Evolutionary conservation across 2,329 filamentous ascomycete species (phyloP).

Genomic region (Pseudogymnoascus sp.): DNA sequence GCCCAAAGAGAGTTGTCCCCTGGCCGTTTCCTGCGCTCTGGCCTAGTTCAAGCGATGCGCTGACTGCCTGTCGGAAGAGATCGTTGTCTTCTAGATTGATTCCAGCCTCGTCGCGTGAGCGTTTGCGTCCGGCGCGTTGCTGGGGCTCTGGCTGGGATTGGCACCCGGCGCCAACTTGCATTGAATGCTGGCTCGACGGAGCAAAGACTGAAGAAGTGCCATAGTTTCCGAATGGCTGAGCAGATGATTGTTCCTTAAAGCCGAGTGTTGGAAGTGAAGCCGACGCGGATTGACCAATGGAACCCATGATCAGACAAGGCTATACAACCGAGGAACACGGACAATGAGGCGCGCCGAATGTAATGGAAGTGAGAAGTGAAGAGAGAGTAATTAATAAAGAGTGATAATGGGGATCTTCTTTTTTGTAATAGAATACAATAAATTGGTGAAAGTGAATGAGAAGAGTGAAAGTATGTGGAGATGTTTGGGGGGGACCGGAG

Average conservation of each 20-base stretch:
- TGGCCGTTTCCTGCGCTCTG: slow-evolving; percentile 61
- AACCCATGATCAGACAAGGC: slow-evolving; percentile 7
- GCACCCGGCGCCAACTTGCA: slow-evolving; percentile 1
- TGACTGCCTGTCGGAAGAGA: slow-evolving; percentile 31
- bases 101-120: slow-evolving; percentile 64
- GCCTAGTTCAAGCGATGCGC: slow-evolving; percentile 44
- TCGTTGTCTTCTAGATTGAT: slow-evolving; percentile 54
- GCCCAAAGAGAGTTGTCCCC: slow-evolving; percentile 66
- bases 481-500: background rate
- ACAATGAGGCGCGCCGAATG: background rate
- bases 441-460: background rate
- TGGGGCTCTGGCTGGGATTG: slow-evolving; percentile 17
- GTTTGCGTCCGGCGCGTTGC: slow-evolving; percentile 57
- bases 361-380: slow-evolving; percentile 4
- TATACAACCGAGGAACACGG: slow-evolving; percentile 6
- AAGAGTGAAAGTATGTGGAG: background rate
- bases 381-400: background rate
- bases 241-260: background rate
- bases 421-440: slow-evolving; percentile 10
- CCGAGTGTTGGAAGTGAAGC: slow-evolving; percentile 1
- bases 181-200: background rate
- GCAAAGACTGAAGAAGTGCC: background rate
- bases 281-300: slow-evolving; percentile 9
- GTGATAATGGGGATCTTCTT: background rate
- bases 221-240: background rate